Percentiles rank a stretch among this genome's conserved stretches.
phyloP scores from a whole-genome alignment of 495 filamentous ascomycete species.

The Neurospora sp. region DNA sequence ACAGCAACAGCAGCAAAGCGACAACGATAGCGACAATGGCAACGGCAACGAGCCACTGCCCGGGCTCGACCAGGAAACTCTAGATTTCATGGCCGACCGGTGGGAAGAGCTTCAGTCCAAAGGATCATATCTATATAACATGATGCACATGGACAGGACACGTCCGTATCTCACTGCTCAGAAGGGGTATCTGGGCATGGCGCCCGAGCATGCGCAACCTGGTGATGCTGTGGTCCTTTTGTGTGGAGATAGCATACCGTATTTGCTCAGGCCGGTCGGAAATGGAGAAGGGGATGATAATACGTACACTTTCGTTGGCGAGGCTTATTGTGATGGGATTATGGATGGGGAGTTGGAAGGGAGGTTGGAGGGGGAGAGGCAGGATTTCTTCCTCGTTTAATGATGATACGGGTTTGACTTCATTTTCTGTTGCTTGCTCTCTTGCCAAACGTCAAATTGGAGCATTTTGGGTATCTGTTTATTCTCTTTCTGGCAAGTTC shows the following conservation, averaged over 20 bases:
- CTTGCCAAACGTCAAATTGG: too few relatives aligned
- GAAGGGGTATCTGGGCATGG: slow-evolving; percentile 11
- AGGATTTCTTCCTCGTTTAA: not conserved
- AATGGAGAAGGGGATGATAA: not conserved
- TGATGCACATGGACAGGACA: slow-evolving; percentile 1
- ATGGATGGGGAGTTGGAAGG: slow-evolving; percentile 10
- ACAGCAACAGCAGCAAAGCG: not conserved
- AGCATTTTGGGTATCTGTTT: too few relatives aligned
- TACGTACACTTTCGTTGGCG: not conserved
- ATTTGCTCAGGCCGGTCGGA: slow-evolving; percentile 3
- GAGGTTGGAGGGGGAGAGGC: not conserved
- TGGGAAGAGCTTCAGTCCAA: not conserved
- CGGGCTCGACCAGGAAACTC: not conserved
- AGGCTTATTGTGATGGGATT: slow-evolving; percentile 12
- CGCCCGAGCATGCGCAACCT: not conserved
- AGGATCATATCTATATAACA: not conserved
- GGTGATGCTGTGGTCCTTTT: slow-evolving; percentile 9
- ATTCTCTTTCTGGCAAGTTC: too few relatives aligned
- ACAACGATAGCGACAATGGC: not conserved
- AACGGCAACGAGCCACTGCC: not conserved
- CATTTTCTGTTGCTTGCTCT: too few relatives aligned
- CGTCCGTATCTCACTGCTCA: slow-evolving; percentile 3
- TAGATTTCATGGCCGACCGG: not conserved
- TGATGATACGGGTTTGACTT: too few relatives aligned
- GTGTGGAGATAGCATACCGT: slow-evolving; percentile 7